Base-by-base conservation (phyloP, 371 early-diverging fungal species). In the Mortierella sp. region DNA sequence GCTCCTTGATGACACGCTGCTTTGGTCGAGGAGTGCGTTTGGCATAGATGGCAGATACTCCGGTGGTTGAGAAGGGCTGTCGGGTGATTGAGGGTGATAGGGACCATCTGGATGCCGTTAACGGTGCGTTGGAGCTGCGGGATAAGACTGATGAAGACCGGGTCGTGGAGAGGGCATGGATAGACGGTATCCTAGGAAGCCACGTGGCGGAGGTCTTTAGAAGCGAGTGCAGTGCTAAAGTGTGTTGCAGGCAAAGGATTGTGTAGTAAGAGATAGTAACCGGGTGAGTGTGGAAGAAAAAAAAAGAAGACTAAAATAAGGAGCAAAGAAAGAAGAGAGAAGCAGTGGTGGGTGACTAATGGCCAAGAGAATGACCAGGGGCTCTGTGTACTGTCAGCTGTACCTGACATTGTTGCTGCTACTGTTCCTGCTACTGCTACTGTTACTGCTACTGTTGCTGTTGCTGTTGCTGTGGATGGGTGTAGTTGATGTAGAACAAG, bases 1-100 rank as follows among this genome's bases (percentile, higher is more conserved):
- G 82, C 16, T 85, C 86, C 75, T 81, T 81, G 75, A 85, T 71
- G 8, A 82, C 51, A 72, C 86, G 74, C 27, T 78, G 74, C 43
- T 85, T 85, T n/a, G 85, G 85, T 32, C 85, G 73, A 21, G 85
- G 85, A 11, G 85, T 77, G 60, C 85, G 43, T 27, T 80, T 83
- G 51, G 79, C 76, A 70, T 76, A 79, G 21, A 71, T 43, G 16
- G 68, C 44, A 0, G 73, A 49, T 44, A 48, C 54, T 38, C 71
- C 63, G 54, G 75, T 83, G 16, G 83, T 79, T 14, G 79, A 83
- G 58, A 76, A 79, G 60, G 51, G 54, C 16, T 43, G 74, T 18
- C 35, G 63, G 43, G 60, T 18, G 46, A 29, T 41, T 32, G 77
- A 35, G 1, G 70, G 44, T 0, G 76, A 38, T 14, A 27, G 1